Percentiles rank a stretch among this genome's conserved stretches.
Evolutionary conservation across 805 yeast genomes (phyloP).

Genomic region (Brettanomyces bruxellensis): DNA sequence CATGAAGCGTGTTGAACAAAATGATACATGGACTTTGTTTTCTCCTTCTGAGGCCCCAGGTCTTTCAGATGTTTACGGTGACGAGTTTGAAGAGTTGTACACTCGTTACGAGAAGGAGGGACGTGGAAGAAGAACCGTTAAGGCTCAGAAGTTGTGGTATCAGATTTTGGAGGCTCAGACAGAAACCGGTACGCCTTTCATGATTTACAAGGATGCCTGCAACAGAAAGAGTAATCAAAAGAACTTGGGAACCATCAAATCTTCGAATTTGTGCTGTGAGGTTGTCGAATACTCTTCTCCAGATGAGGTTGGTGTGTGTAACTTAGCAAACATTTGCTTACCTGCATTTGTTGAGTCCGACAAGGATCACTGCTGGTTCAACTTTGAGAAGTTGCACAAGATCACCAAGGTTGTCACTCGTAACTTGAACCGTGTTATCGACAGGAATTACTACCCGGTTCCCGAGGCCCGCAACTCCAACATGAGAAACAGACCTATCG

Average conservation of each 20-base stretch:
- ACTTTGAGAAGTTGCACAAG: conserved; percentile 47
- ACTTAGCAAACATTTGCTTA: conserved; percentile 50
- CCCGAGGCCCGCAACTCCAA: conserved; percentile 45
- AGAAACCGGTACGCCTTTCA: conserved; percentile 58
- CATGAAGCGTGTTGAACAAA: conserved; percentile 51
- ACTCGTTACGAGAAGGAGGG: conserved; percentile 42
- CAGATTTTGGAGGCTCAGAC: conserved; percentile 54
- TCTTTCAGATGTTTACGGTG: conserved; percentile 45
- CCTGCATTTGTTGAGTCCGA: conserved; percentile 43
- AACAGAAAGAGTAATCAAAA: conserved; percentile 50
- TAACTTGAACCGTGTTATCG: conserved; percentile 49
- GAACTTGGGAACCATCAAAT: conserved; percentile 51
- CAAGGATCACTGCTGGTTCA: conserved; percentile 36
- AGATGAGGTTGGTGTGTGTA: conserved; percentile 54
- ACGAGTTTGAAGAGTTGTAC: conserved; percentile 44
- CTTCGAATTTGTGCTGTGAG: conserved; percentile 56
- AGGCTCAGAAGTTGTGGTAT: conserved; percentile 56
- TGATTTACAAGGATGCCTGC: conserved; percentile 57
- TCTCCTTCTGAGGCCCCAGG: conserved; percentile 55
- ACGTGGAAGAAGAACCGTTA: conserved; percentile 39
- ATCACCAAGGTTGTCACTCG: conserved; percentile 45
- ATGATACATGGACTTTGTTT: conserved; percentile 49
- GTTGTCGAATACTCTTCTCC: conserved; percentile 52
- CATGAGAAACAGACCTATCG: conserved; percentile 52
- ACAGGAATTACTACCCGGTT: conserved; percentile 48